Evolutionary conservation across 768 basidiomycete species (phyloP).

Genomic region (Leccinum subgranulosum): DNA sequence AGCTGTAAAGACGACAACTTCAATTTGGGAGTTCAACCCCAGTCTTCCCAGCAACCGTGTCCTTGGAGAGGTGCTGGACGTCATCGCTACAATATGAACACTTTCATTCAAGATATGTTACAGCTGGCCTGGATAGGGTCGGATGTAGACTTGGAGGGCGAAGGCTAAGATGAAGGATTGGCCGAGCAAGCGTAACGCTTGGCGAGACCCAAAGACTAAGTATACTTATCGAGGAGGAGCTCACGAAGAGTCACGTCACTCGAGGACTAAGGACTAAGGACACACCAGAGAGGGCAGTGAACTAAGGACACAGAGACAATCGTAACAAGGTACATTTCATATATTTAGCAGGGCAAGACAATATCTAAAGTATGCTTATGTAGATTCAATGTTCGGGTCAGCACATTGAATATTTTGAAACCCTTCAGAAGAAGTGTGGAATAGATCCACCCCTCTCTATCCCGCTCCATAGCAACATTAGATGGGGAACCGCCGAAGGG

Average conservation of each 20-base stretch:
- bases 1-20: not conserved
- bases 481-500: not conserved
- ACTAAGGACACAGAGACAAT: too few relatives aligned
- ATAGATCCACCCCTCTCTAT: not conserved
- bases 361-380: not conserved
- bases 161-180: too few relatives aligned
- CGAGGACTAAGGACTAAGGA: too few relatives aligned
- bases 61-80: not conserved
- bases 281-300: too few relatives aligned
- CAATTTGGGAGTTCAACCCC: not conserved
- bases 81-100: not conserved
- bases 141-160: too few relatives aligned
- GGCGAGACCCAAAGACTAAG: too few relatives aligned
- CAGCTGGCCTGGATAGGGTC: too few relatives aligned
- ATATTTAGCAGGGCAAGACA: too few relatives aligned
- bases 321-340: not conserved
- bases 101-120: too few relatives aligned
- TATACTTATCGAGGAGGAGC: too few relatives aligned
- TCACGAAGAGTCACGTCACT: too few relatives aligned
- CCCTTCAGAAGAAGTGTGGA: not conserved
- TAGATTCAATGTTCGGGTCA: not conserved
- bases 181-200: too few relatives aligned
- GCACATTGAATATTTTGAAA: not conserved
- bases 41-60: not conserved
- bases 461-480: not conserved